phyloP scores from a whole-genome alignment of 2,329 filamentous ascomycete genomes.

The Colletotrichum neosansevieriae region DNA sequence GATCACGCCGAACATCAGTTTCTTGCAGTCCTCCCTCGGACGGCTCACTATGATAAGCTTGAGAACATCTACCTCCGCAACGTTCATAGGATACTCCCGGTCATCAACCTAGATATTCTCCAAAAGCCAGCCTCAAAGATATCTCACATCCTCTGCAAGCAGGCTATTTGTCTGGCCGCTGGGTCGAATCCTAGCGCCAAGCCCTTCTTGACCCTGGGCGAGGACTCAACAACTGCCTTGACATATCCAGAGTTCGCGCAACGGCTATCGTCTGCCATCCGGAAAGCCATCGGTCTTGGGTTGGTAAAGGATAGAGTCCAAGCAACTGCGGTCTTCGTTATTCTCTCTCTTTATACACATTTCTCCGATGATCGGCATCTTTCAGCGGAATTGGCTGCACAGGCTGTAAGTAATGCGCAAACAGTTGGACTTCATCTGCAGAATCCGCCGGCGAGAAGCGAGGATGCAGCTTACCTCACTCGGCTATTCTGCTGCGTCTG shows the following conservation, averaged over 20 bases:
- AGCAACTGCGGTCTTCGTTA: constrained; percentile 49
- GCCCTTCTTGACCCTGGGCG: constrained; percentile 38
- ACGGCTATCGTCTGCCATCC: constrained; percentile 36
- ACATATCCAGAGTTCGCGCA: constrained; percentile 34
- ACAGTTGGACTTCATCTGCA: constrained; percentile 44
- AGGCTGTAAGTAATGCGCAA: constrained; percentile 44
- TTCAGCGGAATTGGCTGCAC: constrained; percentile 41
- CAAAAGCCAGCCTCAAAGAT: constrained; percentile 39
- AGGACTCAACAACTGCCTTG: constrained; percentile 27
- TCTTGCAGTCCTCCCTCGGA: constrained; percentile 25
- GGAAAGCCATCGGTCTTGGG: constrained; percentile 28
- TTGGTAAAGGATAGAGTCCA: constrained; percentile 36
- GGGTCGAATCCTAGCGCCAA: constrained; percentile 41
- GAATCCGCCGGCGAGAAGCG: constrained; percentile 42
- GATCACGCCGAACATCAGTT: constrained; percentile 29
- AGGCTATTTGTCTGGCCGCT: constrained; percentile 43
- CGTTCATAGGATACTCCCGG: constrained; percentile 42
- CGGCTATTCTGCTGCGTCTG: constrained; percentile 45
- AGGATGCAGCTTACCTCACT: constrained; percentile 35
- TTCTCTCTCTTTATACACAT: constrained; percentile 45
- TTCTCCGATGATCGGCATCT: constrained; percentile 39
- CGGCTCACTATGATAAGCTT: constrained; percentile 41
- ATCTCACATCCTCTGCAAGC: constrained; percentile 41
- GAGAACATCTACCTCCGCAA: constrained; percentile 35
- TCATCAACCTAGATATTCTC: constrained; percentile 42